phyloP scores from a whole-genome alignment of 192 early-diverging fungal genomes.

The Coemansia sp. region DNA sequence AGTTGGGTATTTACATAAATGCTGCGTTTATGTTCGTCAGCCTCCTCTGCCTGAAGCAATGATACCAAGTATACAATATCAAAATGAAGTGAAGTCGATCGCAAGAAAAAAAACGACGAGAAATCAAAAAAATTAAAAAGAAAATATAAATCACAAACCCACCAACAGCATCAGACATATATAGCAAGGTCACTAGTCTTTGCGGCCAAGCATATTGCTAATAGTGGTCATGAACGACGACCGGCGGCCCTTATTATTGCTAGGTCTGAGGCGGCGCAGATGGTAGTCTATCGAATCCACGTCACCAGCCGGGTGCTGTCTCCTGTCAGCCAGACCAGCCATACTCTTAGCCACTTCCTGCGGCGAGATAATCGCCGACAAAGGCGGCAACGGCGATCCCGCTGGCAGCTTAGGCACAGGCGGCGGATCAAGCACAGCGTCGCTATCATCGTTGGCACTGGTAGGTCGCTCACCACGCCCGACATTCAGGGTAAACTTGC shows the following conservation, averaged over 20 bases:
- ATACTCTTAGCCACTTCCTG: conserved; percentile 2
- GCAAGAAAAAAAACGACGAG: neutral
- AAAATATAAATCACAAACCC: neutral
- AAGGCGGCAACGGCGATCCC: conserved; percentile 11
- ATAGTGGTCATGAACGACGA: conserved; percentile 54
- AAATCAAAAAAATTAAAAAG: neutral
- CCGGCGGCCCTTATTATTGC: conserved; percentile 37
- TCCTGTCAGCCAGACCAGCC: conserved; percentile 3
- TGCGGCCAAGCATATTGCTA: conserved; percentile 51
- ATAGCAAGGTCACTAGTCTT: conserved; percentile 15
- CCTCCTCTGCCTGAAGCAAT: neutral
- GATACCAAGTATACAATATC: neutral
- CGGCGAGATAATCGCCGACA: conserved; percentile 13
- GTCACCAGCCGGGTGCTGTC: conserved; percentile 16
- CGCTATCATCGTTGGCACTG: conserved; percentile 11
- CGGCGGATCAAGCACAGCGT: conserved; percentile 17
- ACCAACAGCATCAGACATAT: neutral
- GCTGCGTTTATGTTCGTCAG: neutral
- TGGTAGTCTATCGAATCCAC: conserved; percentile 49
- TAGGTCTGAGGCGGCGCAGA: conserved; percentile 27
- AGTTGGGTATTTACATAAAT: too few species aligned
- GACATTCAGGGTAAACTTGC: conserved; percentile 12
- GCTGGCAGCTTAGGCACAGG: conserved; percentile 44
- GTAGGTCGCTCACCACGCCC: conserved; percentile 11
- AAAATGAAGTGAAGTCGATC: neutral